Conservation (phyloP, 1,284 basidiomycete genomes). For the Omphalotus olearius region DNA sequence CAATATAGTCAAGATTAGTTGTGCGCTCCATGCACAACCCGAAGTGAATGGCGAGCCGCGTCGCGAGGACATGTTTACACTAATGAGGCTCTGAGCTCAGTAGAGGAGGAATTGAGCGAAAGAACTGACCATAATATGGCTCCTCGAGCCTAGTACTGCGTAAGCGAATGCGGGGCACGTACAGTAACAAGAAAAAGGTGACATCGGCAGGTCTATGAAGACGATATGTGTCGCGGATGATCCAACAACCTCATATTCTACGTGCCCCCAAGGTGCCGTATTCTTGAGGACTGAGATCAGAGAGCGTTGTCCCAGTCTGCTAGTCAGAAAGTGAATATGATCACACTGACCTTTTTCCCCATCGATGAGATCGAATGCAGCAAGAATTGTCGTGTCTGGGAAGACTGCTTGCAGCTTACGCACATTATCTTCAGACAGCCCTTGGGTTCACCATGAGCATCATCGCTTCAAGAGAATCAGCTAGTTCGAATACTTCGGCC, state of each 20-base stretch:
- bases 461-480: constrained; percentile 1
- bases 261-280: constrained; percentile 48
- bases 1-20: constrained; percentile 43
- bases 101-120: background rate
- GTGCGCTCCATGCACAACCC: constrained; percentile 46
- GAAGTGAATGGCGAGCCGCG: constrained; percentile 50
- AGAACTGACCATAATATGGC: constrained; percentile 57
- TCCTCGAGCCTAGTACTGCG: constrained; percentile 52
- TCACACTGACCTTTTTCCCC: constrained; percentile 47
- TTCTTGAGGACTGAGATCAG: constrained; percentile 55
- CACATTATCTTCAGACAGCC: constrained; percentile 45
- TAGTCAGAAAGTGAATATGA: background rate
- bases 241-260: constrained; percentile 62
- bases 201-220: constrained; percentile 44
- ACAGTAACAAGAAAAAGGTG: constrained; percentile 50
- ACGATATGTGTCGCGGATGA: constrained; percentile 60
- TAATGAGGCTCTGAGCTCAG: constrained; percentile 21
- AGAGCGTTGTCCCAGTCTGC: background rate
- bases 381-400: constrained; percentile 56
- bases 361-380: constrained; percentile 71
- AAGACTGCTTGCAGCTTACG: constrained; percentile 52
- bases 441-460: constrained; percentile 26
- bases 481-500: background rate
- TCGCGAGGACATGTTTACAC: constrained; percentile 79
- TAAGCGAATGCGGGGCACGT: constrained; percentile 71